Base-by-base conservation (phyloP, 805 yeast species). In the Cyberlindnera suaveolens region DNA sequence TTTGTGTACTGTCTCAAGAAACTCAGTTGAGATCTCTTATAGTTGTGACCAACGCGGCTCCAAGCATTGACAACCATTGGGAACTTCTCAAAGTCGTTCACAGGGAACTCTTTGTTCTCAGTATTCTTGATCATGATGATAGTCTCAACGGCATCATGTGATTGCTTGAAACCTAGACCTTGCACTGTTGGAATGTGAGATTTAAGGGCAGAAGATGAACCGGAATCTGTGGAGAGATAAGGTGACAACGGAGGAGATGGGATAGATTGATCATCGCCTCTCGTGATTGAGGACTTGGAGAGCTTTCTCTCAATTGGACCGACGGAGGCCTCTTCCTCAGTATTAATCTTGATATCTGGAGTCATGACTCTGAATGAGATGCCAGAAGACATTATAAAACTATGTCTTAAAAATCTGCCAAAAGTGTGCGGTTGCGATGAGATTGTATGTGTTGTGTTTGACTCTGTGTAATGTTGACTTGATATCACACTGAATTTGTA, bases 41-140 rank as follows among this genome's bases (percentile, higher is more conserved):
- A 80, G 38, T 66, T 65, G 31, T 58, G 48, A 31, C 65, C 64
- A 43, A 75, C 54, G 35, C 67, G 67, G 9, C 60, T 48, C 76
- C 80, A 78, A 5, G 85, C 77, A 51, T 71, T 68, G 44, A 81
- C 66, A 31, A 67, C 71, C 47, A 80, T 60, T 34, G 68, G 65
- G 49, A 71, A 70, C 34, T 72, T 66, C 40, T 67, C 65, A 50
- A 63, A 66, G 50, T 71, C 67, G 43, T 75, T 76, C 37, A 78
- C 49, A 43, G 78, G 79, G 61, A 74, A 78, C 31, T 70, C 54
- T 46, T 49, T 41, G 49, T 46, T 34, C 46, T 54, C 40, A 3
- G 47, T 42, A 9, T 42, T 37, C 10, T 39, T 38, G 7, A 53
- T 33, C 2, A 43, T 37, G 9, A 50, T 41, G 23, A 53, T 43